Conservation (phyloP, 2,329 filamentous ascomycete species). For the Gnomoniopsis smithogilvyi region DNA sequence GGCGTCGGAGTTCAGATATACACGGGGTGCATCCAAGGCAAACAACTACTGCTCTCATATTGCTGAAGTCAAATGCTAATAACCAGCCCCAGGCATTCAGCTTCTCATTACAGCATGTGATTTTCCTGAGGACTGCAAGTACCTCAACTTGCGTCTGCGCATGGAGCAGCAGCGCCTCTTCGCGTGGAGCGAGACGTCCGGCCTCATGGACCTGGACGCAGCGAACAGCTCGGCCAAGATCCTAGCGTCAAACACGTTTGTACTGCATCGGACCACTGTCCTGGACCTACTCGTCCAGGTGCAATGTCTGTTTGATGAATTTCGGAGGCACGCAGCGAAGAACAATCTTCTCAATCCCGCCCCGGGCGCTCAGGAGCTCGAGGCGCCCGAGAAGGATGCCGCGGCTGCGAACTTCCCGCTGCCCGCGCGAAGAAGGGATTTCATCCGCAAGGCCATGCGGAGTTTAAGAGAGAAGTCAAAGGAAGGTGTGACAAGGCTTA, state of each 20-base stretch:
- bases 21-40: conserved; percentile 42
- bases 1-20: conserved; percentile 44
- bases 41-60: not conserved
- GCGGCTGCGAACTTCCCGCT: conserved; percentile 43
- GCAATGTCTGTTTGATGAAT: conserved; percentile 44
- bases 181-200: conserved; percentile 48
- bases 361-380: conserved; percentile 1
- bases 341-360: conserved; percentile 31
- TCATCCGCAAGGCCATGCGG: conserved; percentile 42
- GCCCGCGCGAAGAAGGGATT: conserved; percentile 35
- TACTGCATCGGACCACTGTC: conserved; percentile 46
- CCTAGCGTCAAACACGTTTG: conserved; percentile 44
- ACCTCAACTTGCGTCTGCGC: conserved; percentile 44
- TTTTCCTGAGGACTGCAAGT: conserved; percentile 45
- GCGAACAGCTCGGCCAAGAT: conserved; percentile 36
- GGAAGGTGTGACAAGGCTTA: conserved; percentile 32
- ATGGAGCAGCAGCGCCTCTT: conserved; percentile 50
- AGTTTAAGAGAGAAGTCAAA: conserved; percentile 34
- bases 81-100: conserved; percentile 36
- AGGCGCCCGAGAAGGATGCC: conserved; percentile 40
- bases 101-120: conserved; percentile 44
- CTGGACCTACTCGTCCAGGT: conserved; percentile 46
- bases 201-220: conserved; percentile 40
- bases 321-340: conserved; percentile 37
- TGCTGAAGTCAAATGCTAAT: not conserved